Conservation (phyloP, 345 rosid species). For the Syzygium aqueum region DNA sequence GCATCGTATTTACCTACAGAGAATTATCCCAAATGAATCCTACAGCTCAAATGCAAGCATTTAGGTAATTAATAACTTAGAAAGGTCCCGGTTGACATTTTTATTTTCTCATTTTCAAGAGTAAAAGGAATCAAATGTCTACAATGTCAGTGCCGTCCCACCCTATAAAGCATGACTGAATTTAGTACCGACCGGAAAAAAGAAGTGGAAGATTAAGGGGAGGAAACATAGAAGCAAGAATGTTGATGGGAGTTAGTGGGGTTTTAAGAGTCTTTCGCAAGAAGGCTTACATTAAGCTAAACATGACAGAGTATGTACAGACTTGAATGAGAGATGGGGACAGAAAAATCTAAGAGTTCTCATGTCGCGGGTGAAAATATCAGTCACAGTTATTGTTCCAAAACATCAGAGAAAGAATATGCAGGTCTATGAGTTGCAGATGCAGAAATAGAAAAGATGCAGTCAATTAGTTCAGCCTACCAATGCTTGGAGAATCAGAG, state of each 20-base stretch:
- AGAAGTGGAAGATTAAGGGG: neutral
- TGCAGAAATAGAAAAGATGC: neutral
- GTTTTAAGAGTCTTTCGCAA: neutral
- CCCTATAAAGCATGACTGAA: neutral
- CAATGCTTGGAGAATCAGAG: constrained; percentile 6
- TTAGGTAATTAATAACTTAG: neutral
- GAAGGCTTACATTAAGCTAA: neutral
- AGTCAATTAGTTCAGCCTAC: neutral
- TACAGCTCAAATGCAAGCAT: neutral
- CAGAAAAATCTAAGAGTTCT: neutral
- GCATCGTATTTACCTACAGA: neutral
- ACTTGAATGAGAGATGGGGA: neutral
- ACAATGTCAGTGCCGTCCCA: neutral
- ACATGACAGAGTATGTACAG: neutral
- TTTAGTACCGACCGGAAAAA: neutral
- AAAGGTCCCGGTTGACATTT: neutral
- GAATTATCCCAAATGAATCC: neutral
- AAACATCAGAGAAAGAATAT: neutral
- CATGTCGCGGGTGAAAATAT: neutral
- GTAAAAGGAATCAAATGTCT: neutral
- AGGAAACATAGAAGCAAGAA: neutral
- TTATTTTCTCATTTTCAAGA: neutral
- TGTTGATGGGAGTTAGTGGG: neutral
- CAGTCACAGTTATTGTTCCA: neutral
- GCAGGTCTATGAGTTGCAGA: neutral